Percentiles rank a stretch among this genome's conserved stretches.
phyloP scores from a whole-genome alignment of 495 filamentous ascomycete species.

The Podospora conica region DNA sequence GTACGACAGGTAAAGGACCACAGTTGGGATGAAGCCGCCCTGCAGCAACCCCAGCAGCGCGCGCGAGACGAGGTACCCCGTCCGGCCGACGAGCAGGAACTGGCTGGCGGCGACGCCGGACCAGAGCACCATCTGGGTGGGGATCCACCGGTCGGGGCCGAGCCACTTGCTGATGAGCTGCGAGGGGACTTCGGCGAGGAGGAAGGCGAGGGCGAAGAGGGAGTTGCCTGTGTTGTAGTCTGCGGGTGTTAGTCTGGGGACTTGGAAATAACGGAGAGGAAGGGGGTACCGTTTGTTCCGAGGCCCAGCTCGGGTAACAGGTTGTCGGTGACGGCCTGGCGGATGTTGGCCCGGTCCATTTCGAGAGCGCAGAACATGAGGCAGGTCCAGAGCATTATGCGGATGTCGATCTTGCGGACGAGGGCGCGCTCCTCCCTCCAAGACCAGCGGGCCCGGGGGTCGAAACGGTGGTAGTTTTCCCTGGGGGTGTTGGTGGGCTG shows the following conservation, averaged over 20 bases:
- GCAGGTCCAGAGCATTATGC: slow-evolving; percentile 53
- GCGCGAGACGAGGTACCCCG: slow-evolving; percentile 54
- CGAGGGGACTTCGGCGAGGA: slow-evolving; percentile 65
- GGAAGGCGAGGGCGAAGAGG: slow-evolving; percentile 61
- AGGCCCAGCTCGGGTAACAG: slow-evolving; percentile 54
- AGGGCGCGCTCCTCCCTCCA: slow-evolving; percentile 62
- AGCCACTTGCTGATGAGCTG: slow-evolving; percentile 67
- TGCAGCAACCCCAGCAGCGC: slow-evolving; percentile 63
- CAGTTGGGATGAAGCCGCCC: slow-evolving; percentile 55
- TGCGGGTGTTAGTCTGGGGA: slow-evolving; percentile 14
- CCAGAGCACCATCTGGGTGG: slow-evolving; percentile 71
- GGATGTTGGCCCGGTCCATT: slow-evolving; percentile 68
- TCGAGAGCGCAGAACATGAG: slow-evolving; percentile 79
- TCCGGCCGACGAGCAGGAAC: slow-evolving; percentile 51
- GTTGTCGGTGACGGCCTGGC: slow-evolving; percentile 65
- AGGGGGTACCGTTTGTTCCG: slow-evolving; percentile 54
- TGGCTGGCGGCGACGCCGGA: slow-evolving; percentile 62
- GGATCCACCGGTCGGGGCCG: slow-evolving; percentile 76
- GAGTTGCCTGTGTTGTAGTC: slow-evolving; percentile 69
- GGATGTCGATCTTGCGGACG: slow-evolving; percentile 46
- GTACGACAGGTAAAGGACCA: slow-evolving; percentile 42
- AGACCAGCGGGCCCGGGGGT: slow-evolving; percentile 66
- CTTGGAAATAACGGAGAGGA: not conserved
- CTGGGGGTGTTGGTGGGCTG: slow-evolving; percentile 8
- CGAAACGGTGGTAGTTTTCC: slow-evolving; percentile 60